These are phyloP conservation scores for Eucalyptus albens DNA, from an alignment of 345 rosid species.

Conservation along the genomic window DNA sequence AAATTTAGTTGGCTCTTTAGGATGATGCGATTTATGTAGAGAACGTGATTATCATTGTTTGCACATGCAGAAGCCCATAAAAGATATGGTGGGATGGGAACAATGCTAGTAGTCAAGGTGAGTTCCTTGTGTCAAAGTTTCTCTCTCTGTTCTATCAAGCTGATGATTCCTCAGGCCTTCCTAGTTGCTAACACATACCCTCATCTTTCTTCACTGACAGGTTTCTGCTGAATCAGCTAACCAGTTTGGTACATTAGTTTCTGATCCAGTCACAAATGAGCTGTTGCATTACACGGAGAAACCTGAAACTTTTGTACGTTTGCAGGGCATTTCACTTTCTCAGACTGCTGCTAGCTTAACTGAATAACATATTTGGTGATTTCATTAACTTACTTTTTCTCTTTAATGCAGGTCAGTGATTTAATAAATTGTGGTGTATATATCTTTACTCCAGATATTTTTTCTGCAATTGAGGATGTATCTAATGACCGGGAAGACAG, in stretches of 20 bases:
- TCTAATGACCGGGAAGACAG: slow-evolving; percentile 35
- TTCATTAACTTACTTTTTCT: not conserved
- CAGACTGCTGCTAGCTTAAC: not conserved
- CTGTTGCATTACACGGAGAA: slow-evolving; percentile 82
- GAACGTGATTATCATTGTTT: not conserved
- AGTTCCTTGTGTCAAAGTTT: not conserved
- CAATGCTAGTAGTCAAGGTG: slow-evolving; percentile 78
- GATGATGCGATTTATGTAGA: not conserved
- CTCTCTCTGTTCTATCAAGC: not conserved
- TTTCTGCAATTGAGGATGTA: slow-evolving; percentile 52
- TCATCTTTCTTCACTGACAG: slow-evolving; percentile 6
- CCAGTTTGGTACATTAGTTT: slow-evolving; percentile 76
- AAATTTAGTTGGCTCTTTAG: not conserved
- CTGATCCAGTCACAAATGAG: slow-evolving; percentile 68
- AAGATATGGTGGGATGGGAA: slow-evolving; percentile 65
- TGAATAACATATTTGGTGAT: not conserved
- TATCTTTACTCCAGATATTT: slow-evolving; percentile 53
- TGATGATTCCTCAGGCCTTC: not conserved
- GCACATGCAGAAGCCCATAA: slow-evolving; percentile 51
- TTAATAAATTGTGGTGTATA: slow-evolving; percentile 80
- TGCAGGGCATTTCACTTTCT: not conserved
- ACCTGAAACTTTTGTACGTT: slow-evolving; percentile 80
- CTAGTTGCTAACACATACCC: not conserved
- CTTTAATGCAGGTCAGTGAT: slow-evolving; percentile 60
- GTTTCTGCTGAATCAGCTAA: slow-evolving; percentile 89